These are phyloP conservation scores for Aspergillus leporis DNA, from an alignment of 495 filamentous ascomycete genomes.

Conservation along the genomic window DNA sequence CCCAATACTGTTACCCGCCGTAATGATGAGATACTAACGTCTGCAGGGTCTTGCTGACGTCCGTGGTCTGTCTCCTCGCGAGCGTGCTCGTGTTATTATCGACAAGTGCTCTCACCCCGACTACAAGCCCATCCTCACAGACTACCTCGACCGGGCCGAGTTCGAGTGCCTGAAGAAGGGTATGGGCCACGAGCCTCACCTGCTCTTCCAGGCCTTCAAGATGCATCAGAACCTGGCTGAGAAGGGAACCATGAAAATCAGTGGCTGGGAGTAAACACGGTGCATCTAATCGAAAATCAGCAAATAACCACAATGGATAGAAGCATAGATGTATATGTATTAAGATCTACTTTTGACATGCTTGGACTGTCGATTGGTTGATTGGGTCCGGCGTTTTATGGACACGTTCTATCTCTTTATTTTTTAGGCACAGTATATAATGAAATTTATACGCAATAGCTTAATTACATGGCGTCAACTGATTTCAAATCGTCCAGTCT, in stretches of 20 bases:
- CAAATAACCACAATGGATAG: neutral
- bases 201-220: conserved; percentile 81
- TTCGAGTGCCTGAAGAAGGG: conserved; percentile 85
- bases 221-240: conserved; percentile 82
- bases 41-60: conserved; percentile 75
- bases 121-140: conserved; percentile 77
- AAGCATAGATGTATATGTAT: neutral
- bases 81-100: conserved; percentile 84
- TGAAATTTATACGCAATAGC: neutral
- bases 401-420: neutral
- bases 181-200: conserved; percentile 86
- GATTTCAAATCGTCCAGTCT: too few species aligned
- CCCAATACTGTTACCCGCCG: neutral
- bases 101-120: conserved; percentile 86
- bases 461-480: neutral
- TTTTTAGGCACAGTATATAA: neutral
- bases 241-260: conserved; percentile 83
- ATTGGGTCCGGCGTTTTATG: conserved; percentile 13
- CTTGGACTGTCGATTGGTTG: conserved; percentile 6
- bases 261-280: conserved; percentile 49
- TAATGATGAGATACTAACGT: neutral
- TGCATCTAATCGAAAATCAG: neutral
- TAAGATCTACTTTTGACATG: conserved; percentile 4
- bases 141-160: conserved; percentile 87
- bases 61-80: conserved; percentile 74